Evolutionary conservation across 1,284 basidiomycete genomes (phyloP).

Genomic region (Austroboletus sp.): DNA sequence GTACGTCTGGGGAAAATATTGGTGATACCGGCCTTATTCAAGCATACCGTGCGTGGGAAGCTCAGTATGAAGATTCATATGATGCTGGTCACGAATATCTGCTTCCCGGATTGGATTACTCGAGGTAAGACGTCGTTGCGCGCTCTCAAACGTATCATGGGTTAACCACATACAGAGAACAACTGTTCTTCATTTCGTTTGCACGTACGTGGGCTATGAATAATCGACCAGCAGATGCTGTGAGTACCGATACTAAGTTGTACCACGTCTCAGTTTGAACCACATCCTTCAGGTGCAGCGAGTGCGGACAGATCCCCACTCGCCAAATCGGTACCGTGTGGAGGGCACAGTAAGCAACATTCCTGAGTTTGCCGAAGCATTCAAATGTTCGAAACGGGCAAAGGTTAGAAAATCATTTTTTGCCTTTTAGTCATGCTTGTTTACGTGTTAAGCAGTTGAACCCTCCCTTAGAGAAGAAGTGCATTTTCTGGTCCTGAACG

Average conservation of each 20-base stretch:
- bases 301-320: slow-evolving; percentile 83
- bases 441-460: slow-evolving; percentile 44
- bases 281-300: slow-evolving; percentile 53
- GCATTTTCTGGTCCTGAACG: slow-evolving; percentile 56
- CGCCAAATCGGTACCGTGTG: slow-evolving; percentile 71
- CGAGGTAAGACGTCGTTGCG: slow-evolving; percentile 38
- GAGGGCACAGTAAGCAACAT: slow-evolving; percentile 78
- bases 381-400: slow-evolving; percentile 63
- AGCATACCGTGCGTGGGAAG: slow-evolving; percentile 83
- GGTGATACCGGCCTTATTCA: slow-evolving; percentile 83
- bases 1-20: slow-evolving; percentile 86
- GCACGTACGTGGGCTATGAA: slow-evolving; percentile 71
- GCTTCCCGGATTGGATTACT: slow-evolving; percentile 79
- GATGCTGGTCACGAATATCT: slow-evolving; percentile 60
- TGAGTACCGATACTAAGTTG: slow-evolving; percentile 30
- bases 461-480: slow-evolving; percentile 58
- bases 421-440: neutral
- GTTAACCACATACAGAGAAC: slow-evolving; percentile 52
- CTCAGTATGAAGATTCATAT: slow-evolving; percentile 51
- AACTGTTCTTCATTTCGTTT: slow-evolving; percentile 87
- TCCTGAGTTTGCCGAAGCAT: slow-evolving; percentile 72
- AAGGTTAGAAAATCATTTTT: slow-evolving; percentile 42
- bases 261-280: slow-evolving; percentile 13
- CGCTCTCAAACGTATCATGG: neutral
- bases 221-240: slow-evolving; percentile 69